phyloP scores from a whole-genome alignment of 768 basidiomycete species.

The Daedaleopsis nitida region DNA sequence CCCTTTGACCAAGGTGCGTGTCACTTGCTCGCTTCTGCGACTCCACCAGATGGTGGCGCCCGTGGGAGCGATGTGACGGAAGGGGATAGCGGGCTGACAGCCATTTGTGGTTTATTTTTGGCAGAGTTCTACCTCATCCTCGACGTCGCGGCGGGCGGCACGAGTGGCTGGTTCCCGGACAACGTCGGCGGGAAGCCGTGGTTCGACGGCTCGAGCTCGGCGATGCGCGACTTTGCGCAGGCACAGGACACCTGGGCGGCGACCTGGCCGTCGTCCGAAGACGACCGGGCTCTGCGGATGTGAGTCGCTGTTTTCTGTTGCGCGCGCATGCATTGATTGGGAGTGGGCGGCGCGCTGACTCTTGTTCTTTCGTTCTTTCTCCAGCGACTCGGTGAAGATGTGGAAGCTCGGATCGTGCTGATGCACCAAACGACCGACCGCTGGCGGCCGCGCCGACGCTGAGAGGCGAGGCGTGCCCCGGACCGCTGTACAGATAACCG shows the following conservation, averaged over 20 bases:
- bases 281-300: constrained; percentile 72
- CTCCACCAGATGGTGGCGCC: background rate
- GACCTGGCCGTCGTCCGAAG: constrained; percentile 69
- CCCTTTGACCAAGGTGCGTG: constrained; percentile 56
- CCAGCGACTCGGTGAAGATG: constrained; percentile 40
- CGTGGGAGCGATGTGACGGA: background rate
- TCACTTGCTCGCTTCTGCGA: background rate
- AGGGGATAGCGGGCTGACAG: background rate
- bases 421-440: background rate
- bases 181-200: constrained; percentile 66
- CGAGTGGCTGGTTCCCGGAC: constrained; percentile 69
- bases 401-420: constrained; percentile 32
- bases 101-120: background rate
- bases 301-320: constrained; percentile 29
- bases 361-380: background rate
- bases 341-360: constrained; percentile 2
- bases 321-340: constrained; percentile 1
- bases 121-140: constrained; percentile 81
- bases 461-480: no score
- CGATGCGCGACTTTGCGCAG: constrained; percentile 70
- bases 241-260: constrained; percentile 68
- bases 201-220: constrained; percentile 62
- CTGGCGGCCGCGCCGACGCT: no score
- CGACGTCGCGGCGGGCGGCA: constrained; percentile 79
- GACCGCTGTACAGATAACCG: background rate